Base-by-base conservation (phyloP, 495 filamentous ascomycete genomes). In the Talaromyces liani region DNA sequence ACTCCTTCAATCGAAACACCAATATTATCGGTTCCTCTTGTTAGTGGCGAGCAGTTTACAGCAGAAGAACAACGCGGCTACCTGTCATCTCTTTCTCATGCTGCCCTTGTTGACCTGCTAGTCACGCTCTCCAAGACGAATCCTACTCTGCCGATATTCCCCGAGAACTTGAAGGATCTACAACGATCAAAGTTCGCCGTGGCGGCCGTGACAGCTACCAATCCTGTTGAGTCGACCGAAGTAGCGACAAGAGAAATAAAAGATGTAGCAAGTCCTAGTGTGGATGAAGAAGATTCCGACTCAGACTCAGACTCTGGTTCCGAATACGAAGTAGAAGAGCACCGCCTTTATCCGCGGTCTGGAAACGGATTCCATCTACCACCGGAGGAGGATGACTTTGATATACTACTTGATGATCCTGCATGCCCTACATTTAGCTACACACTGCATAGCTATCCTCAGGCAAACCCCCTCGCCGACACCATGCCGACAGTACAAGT, bases 271-370 rank as follows among this genome's bases (percentile, higher is more conserved):
- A 58, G 56, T 36, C n/a, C 56, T 22, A 22, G 31, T 36, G 56
- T 20, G 56, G 56, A 14, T 14, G 53, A 27, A 33, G 18, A 36
- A 9, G 29, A 58, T 36, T 55, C 31, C 61, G 56, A 65, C 61
- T 27, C 47, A 64, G 20, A 47, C 22, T 8, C 56, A 64, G 53
- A 66, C 34, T 47, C 60, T 2, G 67, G 65, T 0, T 72, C 72
- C 8, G 77, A 77, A 57, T 71, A 73, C 14, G 73, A 77, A 57
- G 64, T 76, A 34, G 71, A 75, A 22, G 80, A 83, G 41, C 84
- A 83, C 49, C 78, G 85, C 22, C 74, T 86, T 8, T 91, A 91
- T 76, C 88, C 90, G 1, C 83, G 84, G 66, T 75, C 85, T 14
- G 89, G 88, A 3, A 82, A 82, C 64, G 81, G 80, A 6, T 72